Base-by-base conservation (phyloP, 495 filamentous ascomycete genomes). In the Penicillium flavigenum region DNA sequence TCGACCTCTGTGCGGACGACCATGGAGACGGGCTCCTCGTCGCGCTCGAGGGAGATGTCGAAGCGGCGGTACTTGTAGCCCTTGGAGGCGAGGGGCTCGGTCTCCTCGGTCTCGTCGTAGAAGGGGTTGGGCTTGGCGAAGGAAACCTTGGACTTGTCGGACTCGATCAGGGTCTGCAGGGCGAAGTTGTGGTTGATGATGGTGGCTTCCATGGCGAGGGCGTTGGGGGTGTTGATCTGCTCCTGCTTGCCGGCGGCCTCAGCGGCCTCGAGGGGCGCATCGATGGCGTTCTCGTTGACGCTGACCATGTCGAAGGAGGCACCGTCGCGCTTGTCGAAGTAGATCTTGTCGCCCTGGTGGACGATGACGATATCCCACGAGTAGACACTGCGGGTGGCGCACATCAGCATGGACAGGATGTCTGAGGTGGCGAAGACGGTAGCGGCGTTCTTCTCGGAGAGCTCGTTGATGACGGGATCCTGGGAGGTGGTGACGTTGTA, bases 151-250 rank as follows among this genome's bases (percentile, higher is more conserved):
- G 81, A 73, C 50, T 78, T 79, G 54, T 90, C 82, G 59, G 79
- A 87, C 78, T 98, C 94, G 60, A 84, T 72, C 57, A 98, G 91
- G 49, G 91, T 90, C 81, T 98, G 94, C 72, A 94, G 87, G 38
- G 90, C 88, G 68, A 98, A 98, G 79, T 97, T 96, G 82, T 98
- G 92, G 83, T 98, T 98, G 86, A 98, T 98, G 79, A 96, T 93
- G 27, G 94, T 98, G 26, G 94, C 94, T 74, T 98, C 94, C 72
- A 97, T 86, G 60, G 93, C 92, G 20, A 98, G 84, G 27, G 94
- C 91, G 45, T 79, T 76, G 14, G 94, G 94, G 57, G 89, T 90
- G 81, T 98, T 98, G 75, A 98, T 91, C 51, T 83, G 76, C 60
- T 98, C 94, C 74, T 96, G 95, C 78, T 92, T 95, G 68, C 65